Evolutionary conservation across 176 grass and related monocot genomes (phyloP).

Genomic region (barley (Hordeum vulgare)): DNA sequence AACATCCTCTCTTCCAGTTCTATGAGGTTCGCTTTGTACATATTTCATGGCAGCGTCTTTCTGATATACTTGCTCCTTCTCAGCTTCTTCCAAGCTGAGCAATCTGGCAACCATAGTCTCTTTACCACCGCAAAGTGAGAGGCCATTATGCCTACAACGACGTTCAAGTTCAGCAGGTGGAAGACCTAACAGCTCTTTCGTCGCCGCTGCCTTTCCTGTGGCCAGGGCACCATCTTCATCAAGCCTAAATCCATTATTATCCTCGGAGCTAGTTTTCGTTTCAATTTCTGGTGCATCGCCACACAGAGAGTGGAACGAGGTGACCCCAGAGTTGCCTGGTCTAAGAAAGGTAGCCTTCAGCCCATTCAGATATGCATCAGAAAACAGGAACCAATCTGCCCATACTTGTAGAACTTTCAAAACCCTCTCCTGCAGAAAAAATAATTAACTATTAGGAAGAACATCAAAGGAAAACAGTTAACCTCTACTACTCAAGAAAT

Average conservation of each 20-base stretch:
- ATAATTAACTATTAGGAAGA: slow-evolving; percentile 20
- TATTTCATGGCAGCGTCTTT: slow-evolving; percentile 53
- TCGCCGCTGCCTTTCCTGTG: slow-evolving; percentile 76
- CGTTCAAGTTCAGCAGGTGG: slow-evolving; percentile 90
- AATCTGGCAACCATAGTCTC: slow-evolving; percentile 95
- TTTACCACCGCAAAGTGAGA: slow-evolving; percentile 83
- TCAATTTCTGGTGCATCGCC: slow-evolving; percentile 91
- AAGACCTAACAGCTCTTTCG: slow-evolving; percentile 80
- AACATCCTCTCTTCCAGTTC: slow-evolving; percentile 43
- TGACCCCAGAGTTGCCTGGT: slow-evolving; percentile 75
- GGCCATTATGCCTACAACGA: slow-evolving; percentile 91
- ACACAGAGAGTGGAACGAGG: slow-evolving; percentile 67
- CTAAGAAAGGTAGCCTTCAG: slow-evolving; percentile 86
- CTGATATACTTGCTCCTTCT: slow-evolving; percentile 58
- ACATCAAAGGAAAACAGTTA: slow-evolving; percentile 10
- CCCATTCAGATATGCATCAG: slow-evolving; percentile 92
- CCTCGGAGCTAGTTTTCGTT: slow-evolving; percentile 64
- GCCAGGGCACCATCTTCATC: slow-evolving; percentile 89
- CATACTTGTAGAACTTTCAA: slow-evolving; percentile 98
- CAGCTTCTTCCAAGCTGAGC: slow-evolving; percentile 93
- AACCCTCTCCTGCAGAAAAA: slow-evolving; percentile 77
- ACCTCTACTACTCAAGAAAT: background rate
- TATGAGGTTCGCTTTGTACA: slow-evolving; percentile 31
- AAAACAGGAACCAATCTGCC: slow-evolving; percentile 99
- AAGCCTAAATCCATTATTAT: slow-evolving; percentile 56